phyloP scores from a whole-genome alignment of 768 basidiomycete species.

The Baorangia bicolor region DNA sequence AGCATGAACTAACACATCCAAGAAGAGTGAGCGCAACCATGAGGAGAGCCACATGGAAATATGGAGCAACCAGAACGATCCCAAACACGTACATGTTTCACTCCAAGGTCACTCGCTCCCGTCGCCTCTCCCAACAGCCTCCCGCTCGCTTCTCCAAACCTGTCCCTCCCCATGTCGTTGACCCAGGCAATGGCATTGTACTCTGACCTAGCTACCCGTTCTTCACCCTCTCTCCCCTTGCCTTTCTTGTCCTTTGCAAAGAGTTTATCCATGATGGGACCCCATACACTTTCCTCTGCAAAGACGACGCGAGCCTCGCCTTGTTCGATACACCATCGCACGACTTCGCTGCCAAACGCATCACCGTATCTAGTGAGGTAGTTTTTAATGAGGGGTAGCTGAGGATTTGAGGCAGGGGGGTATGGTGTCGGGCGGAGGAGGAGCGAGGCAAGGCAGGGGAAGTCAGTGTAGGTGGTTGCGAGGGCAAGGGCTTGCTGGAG shows the following conservation, averaged over 20 bases:
- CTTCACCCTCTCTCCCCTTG: conserved; percentile 27
- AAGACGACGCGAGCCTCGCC: conserved; percentile 84
- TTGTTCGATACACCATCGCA: conserved; percentile 89
- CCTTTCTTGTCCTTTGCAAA: conserved; percentile 41
- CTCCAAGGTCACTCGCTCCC: conserved; percentile 54
- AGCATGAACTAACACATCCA: conserved; percentile 67
- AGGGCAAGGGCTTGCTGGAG: conserved; percentile 72
- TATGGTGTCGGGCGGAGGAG: conserved; percentile 69
- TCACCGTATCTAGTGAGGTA: conserved; percentile 81
- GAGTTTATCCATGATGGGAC: conserved; percentile 66
- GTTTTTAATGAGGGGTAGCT: conserved; percentile 56
- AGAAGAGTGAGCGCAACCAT: conserved; percentile 2
- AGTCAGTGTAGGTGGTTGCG: conserved; percentile 87
- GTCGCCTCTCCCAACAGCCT: conserved; percentile 64
- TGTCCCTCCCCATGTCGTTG: conserved; percentile 72
- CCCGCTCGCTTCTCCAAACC: conserved; percentile 63
- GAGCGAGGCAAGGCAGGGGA: conserved; percentile 78
- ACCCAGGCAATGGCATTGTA: conserved; percentile 73
- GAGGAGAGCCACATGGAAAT: background rate
- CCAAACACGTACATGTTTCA: conserved; percentile 67
- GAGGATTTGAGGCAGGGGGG: conserved; percentile 63
- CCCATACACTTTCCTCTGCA: conserved; percentile 64
- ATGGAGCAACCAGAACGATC: background rate
- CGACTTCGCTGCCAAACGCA: conserved; percentile 86
- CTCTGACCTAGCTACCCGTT: conserved; percentile 47